Percentiles rank a stretch among this genome's conserved stretches.
Evolutionary conservation across 176 grass and related monocot genomes (phyloP).

Genomic region (Ensete ventricosum): DNA sequence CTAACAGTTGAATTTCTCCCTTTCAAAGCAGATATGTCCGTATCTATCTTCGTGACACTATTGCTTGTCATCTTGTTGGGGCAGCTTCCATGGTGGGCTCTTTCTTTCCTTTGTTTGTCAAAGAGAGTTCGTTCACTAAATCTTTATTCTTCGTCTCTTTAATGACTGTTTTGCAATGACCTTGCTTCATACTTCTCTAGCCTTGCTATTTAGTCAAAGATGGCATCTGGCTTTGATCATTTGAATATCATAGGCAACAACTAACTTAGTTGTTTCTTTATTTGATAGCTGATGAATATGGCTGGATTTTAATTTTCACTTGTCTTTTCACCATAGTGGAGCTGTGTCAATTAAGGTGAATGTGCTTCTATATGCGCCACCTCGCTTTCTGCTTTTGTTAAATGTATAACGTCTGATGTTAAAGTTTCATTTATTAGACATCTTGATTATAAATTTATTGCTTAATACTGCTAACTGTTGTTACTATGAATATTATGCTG

Average conservation of each 20-base stretch:
- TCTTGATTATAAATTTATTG: background rate
- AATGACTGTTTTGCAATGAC: conserved; percentile 90
- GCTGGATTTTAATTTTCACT: background rate
- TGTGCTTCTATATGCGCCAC: conserved; percentile 82
- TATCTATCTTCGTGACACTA: background rate
- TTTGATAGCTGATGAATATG: background rate
- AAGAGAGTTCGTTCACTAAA: conserved; percentile 80
- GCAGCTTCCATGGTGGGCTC: conserved; percentile 94
- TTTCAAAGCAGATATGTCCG: too few relatives aligned
- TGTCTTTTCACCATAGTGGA: conserved; percentile 35
- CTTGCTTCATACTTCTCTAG: conserved; percentile 73
- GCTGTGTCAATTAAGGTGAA: conserved; percentile 99
- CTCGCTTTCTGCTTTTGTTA: conserved; percentile 79
- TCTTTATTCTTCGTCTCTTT: conserved; percentile 91
- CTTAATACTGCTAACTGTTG: conserved; percentile 17
- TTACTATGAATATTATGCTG: conserved; percentile 18
- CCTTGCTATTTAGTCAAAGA: conserved; percentile 64
- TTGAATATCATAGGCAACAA: background rate
- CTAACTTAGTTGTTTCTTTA: too few relatives aligned
- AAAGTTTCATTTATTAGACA: conserved; percentile 17
- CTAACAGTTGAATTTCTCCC: background rate
- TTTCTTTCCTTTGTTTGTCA: conserved; percentile 89
- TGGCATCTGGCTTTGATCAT: conserved; percentile 71
- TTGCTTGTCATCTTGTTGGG: background rate
- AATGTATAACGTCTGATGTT: conserved; percentile 35